phyloP scores from a whole-genome alignment of 2,329 filamentous ascomycete species.

The Grosmannia huntii region DNA sequence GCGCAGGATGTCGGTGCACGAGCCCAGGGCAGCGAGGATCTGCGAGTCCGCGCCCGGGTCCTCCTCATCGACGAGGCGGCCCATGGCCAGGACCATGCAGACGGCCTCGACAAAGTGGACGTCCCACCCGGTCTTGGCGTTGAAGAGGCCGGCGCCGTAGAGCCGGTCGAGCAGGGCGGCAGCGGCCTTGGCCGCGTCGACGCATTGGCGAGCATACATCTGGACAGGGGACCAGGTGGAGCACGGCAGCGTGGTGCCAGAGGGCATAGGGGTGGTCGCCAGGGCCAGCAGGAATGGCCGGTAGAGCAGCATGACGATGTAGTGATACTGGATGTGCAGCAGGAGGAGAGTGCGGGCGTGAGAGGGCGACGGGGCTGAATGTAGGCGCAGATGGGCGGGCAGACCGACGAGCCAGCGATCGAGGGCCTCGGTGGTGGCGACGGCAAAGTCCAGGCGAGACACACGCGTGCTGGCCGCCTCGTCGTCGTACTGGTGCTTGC shows the following conservation, averaged over 20 bases:
- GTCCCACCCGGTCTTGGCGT: constrained; percentile 13
- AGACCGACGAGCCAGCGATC: constrained; percentile 7
- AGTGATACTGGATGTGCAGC: constrained; percentile 18
- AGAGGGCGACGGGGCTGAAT: constrained; percentile 8
- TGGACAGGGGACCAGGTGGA: neutral
- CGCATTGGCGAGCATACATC: constrained; percentile 4
- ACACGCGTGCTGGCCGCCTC: neutral
- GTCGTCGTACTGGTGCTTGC: constrained; percentile 16
- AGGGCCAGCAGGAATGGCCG: constrained; percentile 17
- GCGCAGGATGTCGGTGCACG: constrained; percentile 7
- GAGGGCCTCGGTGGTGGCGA: constrained; percentile 4
- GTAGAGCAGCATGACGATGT: constrained; percentile 15
- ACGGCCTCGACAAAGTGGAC: constrained; percentile 11
- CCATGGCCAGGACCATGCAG: constrained; percentile 12
- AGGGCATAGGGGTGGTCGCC: neutral
- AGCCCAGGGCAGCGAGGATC: constrained; percentile 4
- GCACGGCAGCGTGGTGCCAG: too few relatives aligned
- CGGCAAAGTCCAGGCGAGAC: constrained; percentile 2
- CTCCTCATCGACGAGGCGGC: constrained; percentile 7
- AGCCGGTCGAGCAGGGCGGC: constrained; percentile 9
- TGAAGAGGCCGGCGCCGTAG: constrained; percentile 8
- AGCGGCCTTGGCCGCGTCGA: constrained; percentile 9
- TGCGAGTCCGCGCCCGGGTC: constrained; percentile 4
- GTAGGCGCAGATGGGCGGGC: constrained; percentile 9
- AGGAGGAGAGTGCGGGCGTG: constrained; percentile 14